Evolutionary conservation across 805 yeast genomes (phyloP), one percentile per base, ranked within the genome.

Genomic region (Kazachstania psychrophila): DNA sequence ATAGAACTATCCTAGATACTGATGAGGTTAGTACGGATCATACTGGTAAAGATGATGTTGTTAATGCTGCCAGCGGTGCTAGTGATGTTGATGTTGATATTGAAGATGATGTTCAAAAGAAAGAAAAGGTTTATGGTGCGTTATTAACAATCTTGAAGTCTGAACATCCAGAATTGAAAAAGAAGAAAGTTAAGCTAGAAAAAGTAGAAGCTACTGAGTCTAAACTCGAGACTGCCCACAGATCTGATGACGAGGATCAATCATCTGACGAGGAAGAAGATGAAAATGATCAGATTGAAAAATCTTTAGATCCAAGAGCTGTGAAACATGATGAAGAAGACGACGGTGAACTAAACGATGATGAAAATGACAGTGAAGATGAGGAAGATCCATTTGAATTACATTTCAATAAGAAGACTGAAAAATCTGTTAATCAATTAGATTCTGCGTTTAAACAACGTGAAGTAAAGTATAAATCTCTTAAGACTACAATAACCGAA

Each of bases 341-440:
- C 35, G 54, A 49, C 6, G 50, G 42, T 22, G 49, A 40, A 9
- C n/a, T n/a, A n/a, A 48, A 42, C 15, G 48, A 30, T 9, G 42
- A 41, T 6, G 57, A 40, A 15, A 23, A 34, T 4, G 58, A 52
- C 4, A 58, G 50, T 14, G 67, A 67, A 25, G 64, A 60, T 32
- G 68, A 62, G 9, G 54, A 59, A 6, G 96, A 89, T 60, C 84
- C 94, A 0, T 87, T 83, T 48, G 83, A 82, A 42, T 51, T 61
- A 10, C 97, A 88, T 56, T 88, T 81, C 58, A 79, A 77, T 33
- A 60, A 65, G 15, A 64, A 72, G 9, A 31, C 60, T 2, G 64
- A 61, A 26, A 25, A 41, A 2, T 45, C 43, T 15, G 57, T 70
- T 4, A 70, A 69, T 2, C 56, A 58, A 9, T 51, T 71, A 15